These are phyloP conservation scores for Tetrahymena borealis DNA, from an alignment of 73 alveolate species.

Conservation along the genomic window DNA sequence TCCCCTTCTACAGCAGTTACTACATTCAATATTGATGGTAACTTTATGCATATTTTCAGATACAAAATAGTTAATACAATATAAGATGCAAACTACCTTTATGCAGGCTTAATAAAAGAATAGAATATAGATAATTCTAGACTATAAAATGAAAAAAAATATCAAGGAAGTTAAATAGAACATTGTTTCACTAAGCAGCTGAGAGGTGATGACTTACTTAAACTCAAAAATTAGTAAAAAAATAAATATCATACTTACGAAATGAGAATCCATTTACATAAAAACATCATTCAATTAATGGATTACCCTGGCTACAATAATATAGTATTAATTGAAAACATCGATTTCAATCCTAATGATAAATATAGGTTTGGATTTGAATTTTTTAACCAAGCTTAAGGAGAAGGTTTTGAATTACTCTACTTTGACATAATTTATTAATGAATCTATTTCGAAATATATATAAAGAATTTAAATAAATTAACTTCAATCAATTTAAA, in stretches of 20 bases:
- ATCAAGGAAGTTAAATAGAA: not conserved
- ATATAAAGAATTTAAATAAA: no score
- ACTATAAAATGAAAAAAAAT: not conserved
- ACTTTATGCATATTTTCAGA: not conserved
- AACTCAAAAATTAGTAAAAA: no score
- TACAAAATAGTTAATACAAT: not conserved
- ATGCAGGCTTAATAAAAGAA: not conserved
- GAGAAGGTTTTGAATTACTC: not conserved
- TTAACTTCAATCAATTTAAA: no score
- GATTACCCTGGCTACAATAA: not conserved
- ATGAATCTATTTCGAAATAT: no score
- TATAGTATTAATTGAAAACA: not conserved
- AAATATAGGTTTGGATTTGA: not conserved
- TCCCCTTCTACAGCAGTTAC: not conserved
- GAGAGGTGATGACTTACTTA: no score
- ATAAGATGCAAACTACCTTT: not conserved
- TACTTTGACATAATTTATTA: not conserved
- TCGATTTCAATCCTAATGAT: not conserved
- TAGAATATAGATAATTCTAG: not conserved
- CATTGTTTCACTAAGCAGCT: no score
- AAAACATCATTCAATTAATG: not conserved
- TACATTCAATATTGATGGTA: not conserved
- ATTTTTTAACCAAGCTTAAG: not conserved
- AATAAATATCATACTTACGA: not conserved
- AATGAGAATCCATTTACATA: not conserved